Percentiles rank a stretch among this genome's conserved stretches.
phyloP scores from a whole-genome alignment of 768 basidiomycete genomes.

The Neoboletus subvelutipes region DNA sequence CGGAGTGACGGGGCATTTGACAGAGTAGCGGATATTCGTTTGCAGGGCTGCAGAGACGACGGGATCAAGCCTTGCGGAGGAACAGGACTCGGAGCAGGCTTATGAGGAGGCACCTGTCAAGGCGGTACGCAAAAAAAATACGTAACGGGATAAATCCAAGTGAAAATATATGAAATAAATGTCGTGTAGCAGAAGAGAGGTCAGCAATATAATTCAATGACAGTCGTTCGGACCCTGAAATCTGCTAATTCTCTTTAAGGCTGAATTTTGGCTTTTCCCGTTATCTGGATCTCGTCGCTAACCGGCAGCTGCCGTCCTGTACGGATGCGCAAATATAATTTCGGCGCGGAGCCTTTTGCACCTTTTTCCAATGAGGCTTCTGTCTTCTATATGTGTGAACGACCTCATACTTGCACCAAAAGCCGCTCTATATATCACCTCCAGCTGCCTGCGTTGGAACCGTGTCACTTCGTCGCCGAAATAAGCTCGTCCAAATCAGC shows the following conservation, averaged over 20 bases:
- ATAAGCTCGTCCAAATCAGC: neutral
- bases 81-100: conserved; percentile 26
- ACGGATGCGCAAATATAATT: conserved; percentile 30
- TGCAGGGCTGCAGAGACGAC: conserved; percentile 32
- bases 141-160: conserved; percentile 27
- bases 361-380: conserved; percentile 9
- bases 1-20: conserved; percentile 33
- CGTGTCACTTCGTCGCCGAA: neutral
- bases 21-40: neutral
- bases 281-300: conserved; percentile 32
- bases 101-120: conserved; percentile 38
- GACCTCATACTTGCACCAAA: conserved; percentile 7
- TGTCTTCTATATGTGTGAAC: conserved; percentile 21
- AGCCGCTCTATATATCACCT: conserved; percentile 15
- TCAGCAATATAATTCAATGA: conserved; percentile 30
- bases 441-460: conserved; percentile 4
- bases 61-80: conserved; percentile 27
- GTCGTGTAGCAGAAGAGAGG: conserved; percentile 11
- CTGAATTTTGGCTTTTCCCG: conserved; percentile 36
- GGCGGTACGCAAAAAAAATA: conserved; percentile 37
- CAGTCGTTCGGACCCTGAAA: conserved; percentile 35
- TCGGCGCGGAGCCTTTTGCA: conserved; percentile 32
- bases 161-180: conserved; percentile 30
- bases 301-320: conserved; percentile 29
- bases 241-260: conserved; percentile 26